Base-by-base conservation (phyloP, 805 yeast species). In the Yarrowia sp. region DNA sequence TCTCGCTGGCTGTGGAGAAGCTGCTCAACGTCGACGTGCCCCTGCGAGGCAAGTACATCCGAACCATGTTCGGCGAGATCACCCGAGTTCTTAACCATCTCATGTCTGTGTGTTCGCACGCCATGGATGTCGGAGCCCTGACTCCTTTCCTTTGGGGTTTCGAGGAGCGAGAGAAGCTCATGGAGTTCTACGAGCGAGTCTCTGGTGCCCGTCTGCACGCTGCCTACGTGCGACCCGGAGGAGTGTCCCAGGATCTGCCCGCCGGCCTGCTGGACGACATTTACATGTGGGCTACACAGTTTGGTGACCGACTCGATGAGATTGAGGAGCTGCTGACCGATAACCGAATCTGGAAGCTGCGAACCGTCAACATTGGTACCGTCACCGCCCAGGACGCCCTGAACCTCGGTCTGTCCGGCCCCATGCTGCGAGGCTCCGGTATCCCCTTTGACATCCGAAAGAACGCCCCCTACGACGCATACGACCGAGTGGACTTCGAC, bases 241-340 rank as follows among this genome's bases (percentile, higher is more conserved):
- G 96, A 73, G 96, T 90, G 17, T 79, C 93, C 18, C 96, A 88
- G 78, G 96, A 90, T 78, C 77, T 90, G 67, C 96, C 96, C 31
- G 87, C 84, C 44, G 96, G 96, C 62, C 76, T 90, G 73, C 83
- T 90, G 71, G 96, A 90, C 76, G 96, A 90, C 75, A 90, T 90
- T 69, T 90, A 89, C 78, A 90, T 90, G 93, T 90, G 96, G 96
- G 96, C 96, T 65, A 90, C 96, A 28, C 96, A 90, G 80, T 90
- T 90, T 71, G 96, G 96, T 74, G 96, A 90, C 79, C 85, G 96
- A 80, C 78, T 90, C 70, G 96, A 90, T 76, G 96, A 90, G 78
- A 86, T 89, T 68, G 96, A 90, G 79, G 96, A 90, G 78, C 83
- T 90, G 79, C 82, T 88, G 69, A 89, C 96, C 57, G 96, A 89